Conservation (phyloP, 2,329 filamentous ascomycete genomes). For the Sclerotinia sclerotiorum region DNA sequence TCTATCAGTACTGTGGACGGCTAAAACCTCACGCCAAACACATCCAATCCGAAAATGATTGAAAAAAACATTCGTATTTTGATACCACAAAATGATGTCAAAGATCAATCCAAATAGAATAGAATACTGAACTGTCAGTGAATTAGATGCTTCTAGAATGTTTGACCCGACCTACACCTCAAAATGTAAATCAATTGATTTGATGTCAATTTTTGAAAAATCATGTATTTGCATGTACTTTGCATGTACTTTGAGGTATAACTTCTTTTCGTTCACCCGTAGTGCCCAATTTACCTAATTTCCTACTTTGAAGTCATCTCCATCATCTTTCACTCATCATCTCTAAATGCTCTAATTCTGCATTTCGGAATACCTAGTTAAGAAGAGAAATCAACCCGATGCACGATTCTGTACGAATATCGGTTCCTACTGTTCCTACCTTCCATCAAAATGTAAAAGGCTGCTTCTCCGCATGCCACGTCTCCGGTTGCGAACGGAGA, state of each 20-base stretch:
- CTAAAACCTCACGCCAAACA: background rate
- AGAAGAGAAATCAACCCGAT: constrained; percentile 3
- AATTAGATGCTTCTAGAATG: background rate
- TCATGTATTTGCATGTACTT: background rate
- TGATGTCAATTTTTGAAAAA: background rate
- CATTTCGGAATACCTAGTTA: background rate
- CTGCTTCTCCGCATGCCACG: constrained; percentile 20
- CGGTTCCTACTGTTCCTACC: constrained; percentile 10
- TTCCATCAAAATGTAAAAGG: background rate
- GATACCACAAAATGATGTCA: background rate
- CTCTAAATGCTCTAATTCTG: background rate
- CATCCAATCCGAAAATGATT: background rate
- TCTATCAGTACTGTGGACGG: background rate
- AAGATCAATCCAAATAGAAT: background rate
- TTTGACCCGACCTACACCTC: background rate
- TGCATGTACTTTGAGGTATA: too few species aligned
- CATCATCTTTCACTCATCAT: constrained; percentile 1
- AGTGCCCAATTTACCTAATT: background rate
- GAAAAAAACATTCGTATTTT: background rate
- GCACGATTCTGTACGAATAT: background rate
- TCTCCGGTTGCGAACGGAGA: constrained; percentile 16
- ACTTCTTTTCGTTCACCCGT: too few species aligned
- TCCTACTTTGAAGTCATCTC: background rate
- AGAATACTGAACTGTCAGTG: constrained; percentile 1
- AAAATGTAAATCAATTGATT: background rate